phyloP scores from a whole-genome alignment of 2,329 filamentous ascomycete species.

The Hymenoscyphus fructigenus region DNA sequence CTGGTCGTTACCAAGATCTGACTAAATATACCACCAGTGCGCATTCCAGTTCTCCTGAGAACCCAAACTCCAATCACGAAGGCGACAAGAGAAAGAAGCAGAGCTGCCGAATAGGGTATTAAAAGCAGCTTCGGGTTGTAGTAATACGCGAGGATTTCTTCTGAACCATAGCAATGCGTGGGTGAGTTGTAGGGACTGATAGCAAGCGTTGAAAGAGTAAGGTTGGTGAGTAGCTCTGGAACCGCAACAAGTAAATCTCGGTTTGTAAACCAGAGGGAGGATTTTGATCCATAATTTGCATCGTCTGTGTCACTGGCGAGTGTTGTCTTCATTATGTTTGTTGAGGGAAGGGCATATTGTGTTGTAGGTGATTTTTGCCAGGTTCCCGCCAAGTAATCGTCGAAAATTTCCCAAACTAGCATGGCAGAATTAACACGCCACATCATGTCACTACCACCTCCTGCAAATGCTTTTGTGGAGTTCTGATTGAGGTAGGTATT shows the following conservation, averaged over 20 bases:
- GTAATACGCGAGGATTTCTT: neutral
- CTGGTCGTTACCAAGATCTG: slow-evolving; percentile 7
- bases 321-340: neutral
- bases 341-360: neutral
- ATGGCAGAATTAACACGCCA: neutral
- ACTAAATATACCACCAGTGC: slow-evolving; percentile 4
- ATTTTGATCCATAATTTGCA: neutral
- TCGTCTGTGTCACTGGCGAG: neutral
- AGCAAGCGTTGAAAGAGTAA: slow-evolving; percentile 5
- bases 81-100: slow-evolving; percentile 1
- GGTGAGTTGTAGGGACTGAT: neutral
- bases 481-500: too few species aligned
- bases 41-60: slow-evolving; percentile 3
- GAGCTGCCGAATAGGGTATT: neutral
- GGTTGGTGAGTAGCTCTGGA: slow-evolving; percentile 4
- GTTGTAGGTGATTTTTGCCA: slow-evolving; percentile 1
- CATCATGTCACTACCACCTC: too few species aligned
- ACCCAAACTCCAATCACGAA: slow-evolving; percentile 2
- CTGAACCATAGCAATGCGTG: neutral
- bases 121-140: slow-evolving; percentile 3
- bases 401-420: neutral
- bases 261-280: neutral
- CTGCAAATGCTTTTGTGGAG: too few species aligned
- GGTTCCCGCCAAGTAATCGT: neutral
- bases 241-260: neutral